Percentiles rank a stretch among this genome's conserved stretches.
phyloP scores from a whole-genome alignment of 2,329 filamentous ascomycete species.

The Rutstroemia sp. region DNA sequence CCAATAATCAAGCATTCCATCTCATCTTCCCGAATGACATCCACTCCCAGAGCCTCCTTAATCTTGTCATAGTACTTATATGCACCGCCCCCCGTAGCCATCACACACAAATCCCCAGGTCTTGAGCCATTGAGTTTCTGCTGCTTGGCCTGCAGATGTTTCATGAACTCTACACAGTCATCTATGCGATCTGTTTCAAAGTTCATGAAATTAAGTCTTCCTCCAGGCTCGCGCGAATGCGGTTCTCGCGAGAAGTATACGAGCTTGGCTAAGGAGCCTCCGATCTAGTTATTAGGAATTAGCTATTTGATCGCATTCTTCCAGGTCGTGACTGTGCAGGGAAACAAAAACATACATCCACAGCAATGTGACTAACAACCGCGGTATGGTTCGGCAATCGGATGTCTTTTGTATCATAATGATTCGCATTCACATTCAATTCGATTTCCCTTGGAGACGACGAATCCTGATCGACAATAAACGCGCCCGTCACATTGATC shows the following conservation, averaged over 20 bases:
- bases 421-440: slow-evolving; percentile 34
- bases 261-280: slow-evolving; percentile 89
- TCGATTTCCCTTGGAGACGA: slow-evolving; percentile 39
- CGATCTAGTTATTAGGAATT: slow-evolving; percentile 55
- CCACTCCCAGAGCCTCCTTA: slow-evolving; percentile 71
- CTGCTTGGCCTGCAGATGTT: slow-evolving; percentile 76
- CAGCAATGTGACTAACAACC: slow-evolving; percentile 91
- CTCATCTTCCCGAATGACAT: slow-evolving; percentile 89
- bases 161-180: slow-evolving; percentile 87
- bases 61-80: slow-evolving; percentile 97
- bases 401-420: slow-evolving; percentile 81
- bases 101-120: slow-evolving; percentile 72
- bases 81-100: slow-evolving; percentile 92
- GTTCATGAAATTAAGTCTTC: slow-evolving; percentile 86
- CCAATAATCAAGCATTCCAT: slow-evolving; percentile 98
- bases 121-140: slow-evolving; percentile 64
- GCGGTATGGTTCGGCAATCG: slow-evolving; percentile 92
- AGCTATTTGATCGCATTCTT: neutral
- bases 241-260: slow-evolving; percentile 95
- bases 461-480: slow-evolving; percentile 82
- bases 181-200: slow-evolving; percentile 96
- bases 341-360: slow-evolving; percentile 62
- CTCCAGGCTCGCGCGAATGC: slow-evolving; percentile 70
- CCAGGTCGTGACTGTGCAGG: neutral
- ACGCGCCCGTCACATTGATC: slow-evolving; percentile 95